A percentile compares a stretch with the other conserved stretches of the same genome.
Evolutionary conservation across 78 protist species (phyloP).

Genomic region (Guillardia theta): DNA sequence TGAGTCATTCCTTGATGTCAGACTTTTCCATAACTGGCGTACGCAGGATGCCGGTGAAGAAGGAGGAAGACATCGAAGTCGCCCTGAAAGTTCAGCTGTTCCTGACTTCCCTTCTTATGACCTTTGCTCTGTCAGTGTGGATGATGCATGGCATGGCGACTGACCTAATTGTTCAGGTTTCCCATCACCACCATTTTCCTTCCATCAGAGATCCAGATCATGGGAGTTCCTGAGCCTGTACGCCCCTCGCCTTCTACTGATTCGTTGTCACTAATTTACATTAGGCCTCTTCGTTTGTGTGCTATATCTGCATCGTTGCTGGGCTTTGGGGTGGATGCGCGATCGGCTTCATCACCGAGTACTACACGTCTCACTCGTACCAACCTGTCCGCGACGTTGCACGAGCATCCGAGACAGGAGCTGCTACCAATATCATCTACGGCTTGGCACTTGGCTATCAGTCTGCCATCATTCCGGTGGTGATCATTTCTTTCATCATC

Average conservation of each 20-base stretch:
- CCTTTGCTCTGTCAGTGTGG: neutral
- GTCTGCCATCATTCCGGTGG: conserved; percentile 55
- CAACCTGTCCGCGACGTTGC: conserved; percentile 54
- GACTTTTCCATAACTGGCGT: neutral
- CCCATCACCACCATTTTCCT: neutral
- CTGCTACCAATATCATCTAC: conserved; percentile 72
- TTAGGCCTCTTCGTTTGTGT: neutral
- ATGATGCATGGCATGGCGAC: too few relatives aligned
- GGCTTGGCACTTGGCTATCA: conserved; percentile 68
- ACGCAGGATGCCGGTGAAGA: neutral
- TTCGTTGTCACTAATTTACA: too few relatives aligned
- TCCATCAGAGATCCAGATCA: neutral
- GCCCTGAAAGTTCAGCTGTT: conserved; percentile 53
- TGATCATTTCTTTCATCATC: conserved; percentile 41
- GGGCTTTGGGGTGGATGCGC: conserved; percentile 67
- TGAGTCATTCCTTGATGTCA: neutral
- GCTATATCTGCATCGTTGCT: conserved; percentile 47
- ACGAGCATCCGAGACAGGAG: conserved; percentile 58
- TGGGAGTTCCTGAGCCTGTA: neutral
- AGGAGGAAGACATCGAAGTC: conserved; percentile 42
- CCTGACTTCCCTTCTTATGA: neutral
- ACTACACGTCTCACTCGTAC: conserved; percentile 67
- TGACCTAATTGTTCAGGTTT: too few relatives aligned
- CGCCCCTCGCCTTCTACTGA: too few relatives aligned
- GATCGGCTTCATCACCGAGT: conserved; percentile 75